These are phyloP conservation scores for Kuraishia ogatae DNA, from an alignment of 805 yeast genomes.

Conservation along the genomic window DNA sequence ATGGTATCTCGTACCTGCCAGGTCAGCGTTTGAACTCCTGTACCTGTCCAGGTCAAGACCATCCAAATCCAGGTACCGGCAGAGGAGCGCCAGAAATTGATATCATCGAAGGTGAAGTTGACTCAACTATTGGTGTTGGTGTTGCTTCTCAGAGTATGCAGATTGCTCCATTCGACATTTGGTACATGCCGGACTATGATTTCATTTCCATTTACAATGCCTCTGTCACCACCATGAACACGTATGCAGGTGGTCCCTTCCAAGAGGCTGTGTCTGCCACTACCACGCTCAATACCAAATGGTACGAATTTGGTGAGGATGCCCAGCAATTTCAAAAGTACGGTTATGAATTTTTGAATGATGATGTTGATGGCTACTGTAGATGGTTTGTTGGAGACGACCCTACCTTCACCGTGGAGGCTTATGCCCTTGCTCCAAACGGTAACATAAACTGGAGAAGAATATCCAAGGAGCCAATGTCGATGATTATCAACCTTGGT, in stretches of 20 bases:
- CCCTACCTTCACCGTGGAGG: slow-evolving; percentile 67
- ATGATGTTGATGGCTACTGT: slow-evolving; percentile 61
- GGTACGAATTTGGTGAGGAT: slow-evolving; percentile 66
- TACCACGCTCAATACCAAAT: slow-evolving; percentile 66
- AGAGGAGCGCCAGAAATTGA: slow-evolving; percentile 97
- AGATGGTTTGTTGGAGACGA: slow-evolving; percentile 80
- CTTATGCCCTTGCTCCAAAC: slow-evolving; percentile 76
- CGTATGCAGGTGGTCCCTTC: slow-evolving; percentile 86
- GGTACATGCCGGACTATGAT: slow-evolving; percentile 88
- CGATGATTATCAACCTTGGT: slow-evolving; percentile 81
- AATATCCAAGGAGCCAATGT: slow-evolving; percentile 88
- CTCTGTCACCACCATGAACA: slow-evolving; percentile 70
- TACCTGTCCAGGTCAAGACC: slow-evolving; percentile 76
- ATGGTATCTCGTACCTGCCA: slow-evolving; percentile 79
- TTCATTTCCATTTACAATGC: slow-evolving; percentile 65
- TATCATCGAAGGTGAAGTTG: slow-evolving; percentile 77
- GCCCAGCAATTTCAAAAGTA: slow-evolving; percentile 57
- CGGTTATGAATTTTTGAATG: slow-evolving; percentile 73
- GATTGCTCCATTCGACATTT: slow-evolving; percentile 88
- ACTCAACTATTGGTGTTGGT: slow-evolving; percentile 42
- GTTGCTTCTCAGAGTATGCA: slow-evolving; percentile 89
- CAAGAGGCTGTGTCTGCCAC: slow-evolving; percentile 89
- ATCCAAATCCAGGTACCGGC: slow-evolving; percentile 82
- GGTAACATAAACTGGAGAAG: slow-evolving; percentile 85
- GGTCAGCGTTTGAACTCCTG: slow-evolving; percentile 77